These are phyloP conservation scores for Arabidopsis suecica DNA, from an alignment of 345 rosid species.

Conservation along the genomic window DNA sequence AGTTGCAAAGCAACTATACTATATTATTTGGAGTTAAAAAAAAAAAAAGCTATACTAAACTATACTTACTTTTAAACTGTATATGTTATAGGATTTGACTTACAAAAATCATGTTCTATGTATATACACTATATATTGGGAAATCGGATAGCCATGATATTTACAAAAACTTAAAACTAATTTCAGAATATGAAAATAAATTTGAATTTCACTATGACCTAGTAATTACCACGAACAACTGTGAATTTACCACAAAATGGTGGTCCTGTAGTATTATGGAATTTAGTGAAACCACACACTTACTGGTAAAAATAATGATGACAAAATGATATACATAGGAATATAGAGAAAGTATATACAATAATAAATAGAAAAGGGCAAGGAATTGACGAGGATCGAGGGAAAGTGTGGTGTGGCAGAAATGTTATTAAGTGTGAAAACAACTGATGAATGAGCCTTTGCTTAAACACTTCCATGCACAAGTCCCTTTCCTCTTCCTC, in stretches of 20 bases:
- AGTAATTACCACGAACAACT: neutral
- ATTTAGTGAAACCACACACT: conserved; percentile 41
- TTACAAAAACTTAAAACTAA: neutral
- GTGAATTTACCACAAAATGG: conserved; percentile 11
- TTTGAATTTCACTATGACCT: neutral
- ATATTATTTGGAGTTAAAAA: no score
- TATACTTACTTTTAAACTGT: neutral
- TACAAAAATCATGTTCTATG: neutral
- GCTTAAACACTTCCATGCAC: conserved; percentile 84
- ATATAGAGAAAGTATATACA: conserved; percentile 13
- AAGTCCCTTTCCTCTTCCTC: conserved; percentile 88
- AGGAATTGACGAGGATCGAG: conserved; percentile 74
- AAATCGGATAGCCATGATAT: neutral
- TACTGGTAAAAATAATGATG: conserved; percentile 32
- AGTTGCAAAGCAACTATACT: neutral
- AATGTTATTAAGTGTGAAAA: conserved; percentile 63
- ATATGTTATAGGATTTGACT: neutral
- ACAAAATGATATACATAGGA: conserved; percentile 42
- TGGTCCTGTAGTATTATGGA: conserved; percentile 37
- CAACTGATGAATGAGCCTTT: conserved; percentile 84
- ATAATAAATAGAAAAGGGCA: neutral
- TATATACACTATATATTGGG: neutral
- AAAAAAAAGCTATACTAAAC: no score
- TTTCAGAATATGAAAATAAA: neutral
- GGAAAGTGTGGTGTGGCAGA: conserved; percentile 47